Evolutionary conservation across 768 basidiomycete species (phyloP).

Genomic region (Pisolithus sp.): DNA sequence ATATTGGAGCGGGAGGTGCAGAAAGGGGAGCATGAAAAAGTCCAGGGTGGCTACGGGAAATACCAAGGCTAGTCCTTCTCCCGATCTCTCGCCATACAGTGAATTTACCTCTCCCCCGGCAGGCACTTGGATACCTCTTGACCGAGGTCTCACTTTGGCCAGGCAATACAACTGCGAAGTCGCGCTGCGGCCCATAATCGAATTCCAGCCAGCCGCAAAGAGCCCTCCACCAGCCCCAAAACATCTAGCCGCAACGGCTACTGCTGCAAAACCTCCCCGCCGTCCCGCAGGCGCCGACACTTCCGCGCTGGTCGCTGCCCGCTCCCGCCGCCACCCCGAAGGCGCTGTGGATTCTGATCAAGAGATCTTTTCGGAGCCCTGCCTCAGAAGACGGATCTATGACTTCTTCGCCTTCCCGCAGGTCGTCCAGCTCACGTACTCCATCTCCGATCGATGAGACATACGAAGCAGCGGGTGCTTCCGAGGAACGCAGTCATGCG

Average conservation of each 20-base stretch:
- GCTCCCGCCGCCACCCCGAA: conserved; percentile 49
- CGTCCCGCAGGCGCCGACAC: conserved; percentile 10
- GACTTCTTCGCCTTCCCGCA: conserved; percentile 84
- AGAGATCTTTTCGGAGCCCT: conserved; percentile 57
- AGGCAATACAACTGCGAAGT: conserved; percentile 91
- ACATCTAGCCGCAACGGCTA: conserved; percentile 72
- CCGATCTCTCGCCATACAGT: background rate
- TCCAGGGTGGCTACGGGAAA: conserved; percentile 98
- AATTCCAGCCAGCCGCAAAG: conserved; percentile 83
- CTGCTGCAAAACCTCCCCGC: conserved; percentile 32
- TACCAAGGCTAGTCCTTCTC: conserved; percentile 77
- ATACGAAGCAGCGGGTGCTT: conserved; percentile 25
- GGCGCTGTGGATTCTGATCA: conserved; percentile 55
- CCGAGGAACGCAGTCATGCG: conserved; percentile 29
- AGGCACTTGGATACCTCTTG: conserved; percentile 99
- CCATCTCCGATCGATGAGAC: conserved; percentile 74
- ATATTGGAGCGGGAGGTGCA: conserved; percentile 97
- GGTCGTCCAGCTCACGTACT: conserved; percentile 83
- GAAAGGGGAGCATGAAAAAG: conserved; percentile 98
- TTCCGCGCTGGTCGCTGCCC: conserved; percentile 36
- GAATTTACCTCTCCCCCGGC: conserved; percentile 1
- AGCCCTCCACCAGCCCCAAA: conserved; percentile 96
- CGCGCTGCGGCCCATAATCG: conserved; percentile 86
- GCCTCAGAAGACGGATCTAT: conserved; percentile 85
- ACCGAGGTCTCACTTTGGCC: conserved; percentile 77